phyloP scores from a whole-genome alignment of 2,329 filamentous ascomycete species.

The Venturia effusa region DNA sequence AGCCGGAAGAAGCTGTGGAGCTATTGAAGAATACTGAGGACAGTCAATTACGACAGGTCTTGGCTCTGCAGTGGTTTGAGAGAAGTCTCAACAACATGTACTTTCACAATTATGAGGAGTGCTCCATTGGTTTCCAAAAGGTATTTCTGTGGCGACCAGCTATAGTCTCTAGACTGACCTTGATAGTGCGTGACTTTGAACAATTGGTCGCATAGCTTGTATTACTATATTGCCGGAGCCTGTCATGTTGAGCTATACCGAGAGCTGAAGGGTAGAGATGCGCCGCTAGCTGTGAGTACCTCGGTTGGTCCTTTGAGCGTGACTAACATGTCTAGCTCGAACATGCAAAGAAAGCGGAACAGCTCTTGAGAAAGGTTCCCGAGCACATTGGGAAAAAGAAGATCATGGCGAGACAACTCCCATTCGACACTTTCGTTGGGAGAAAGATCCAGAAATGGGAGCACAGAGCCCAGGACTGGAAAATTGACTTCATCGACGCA shows the following conservation, averaged over 20 bases:
- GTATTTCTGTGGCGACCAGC: constrained; percentile 23
- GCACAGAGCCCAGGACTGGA: constrained; percentile 55
- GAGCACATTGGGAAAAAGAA: constrained; percentile 71
- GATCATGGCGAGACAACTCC: constrained; percentile 81
- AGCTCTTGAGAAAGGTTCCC: constrained; percentile 61
- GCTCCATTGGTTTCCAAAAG: constrained; percentile 61
- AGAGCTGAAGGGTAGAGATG: constrained; percentile 34
- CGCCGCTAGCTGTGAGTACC: constrained; percentile 33
- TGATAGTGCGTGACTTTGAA: constrained; percentile 62
- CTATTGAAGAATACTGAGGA: constrained; percentile 49
- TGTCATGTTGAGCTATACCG: constrained; percentile 77
- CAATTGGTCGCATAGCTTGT: constrained; percentile 81
- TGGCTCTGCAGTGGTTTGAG: constrained; percentile 78
- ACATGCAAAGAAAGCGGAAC: constrained; percentile 44
- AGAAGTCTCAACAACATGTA: constrained; percentile 69
- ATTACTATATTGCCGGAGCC: constrained; percentile 76
- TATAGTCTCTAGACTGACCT: not conserved
- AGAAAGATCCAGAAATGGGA: constrained; percentile 88
- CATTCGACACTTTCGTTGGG: constrained; percentile 76
- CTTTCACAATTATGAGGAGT: constrained; percentile 62
- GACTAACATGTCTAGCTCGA: not conserved
- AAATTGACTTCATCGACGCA: constrained; percentile 64
- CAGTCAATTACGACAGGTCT: constrained; percentile 77
- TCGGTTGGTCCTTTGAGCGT: not conserved
- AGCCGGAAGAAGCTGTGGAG: constrained; percentile 56